phyloP scores from a whole-genome alignment of 306 rosid genomes.

The Crataegus laevigata region DNA sequence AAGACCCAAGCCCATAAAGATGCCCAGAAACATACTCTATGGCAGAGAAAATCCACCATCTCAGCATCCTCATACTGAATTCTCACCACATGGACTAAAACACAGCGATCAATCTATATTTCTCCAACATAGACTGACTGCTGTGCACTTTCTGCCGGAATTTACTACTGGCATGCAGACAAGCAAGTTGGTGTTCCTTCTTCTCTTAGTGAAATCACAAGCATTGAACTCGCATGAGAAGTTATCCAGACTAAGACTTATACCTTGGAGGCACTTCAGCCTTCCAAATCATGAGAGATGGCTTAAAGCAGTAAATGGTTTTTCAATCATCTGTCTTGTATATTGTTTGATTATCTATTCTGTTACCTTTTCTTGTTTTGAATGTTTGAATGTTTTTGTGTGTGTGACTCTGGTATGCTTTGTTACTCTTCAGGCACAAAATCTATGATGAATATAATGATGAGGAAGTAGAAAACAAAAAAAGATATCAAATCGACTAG shows the following conservation, averaged over 20 bases:
- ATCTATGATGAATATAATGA: slow-evolving; percentile 30
- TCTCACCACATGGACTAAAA: neutral
- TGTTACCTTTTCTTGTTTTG: neutral
- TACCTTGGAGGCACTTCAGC: neutral
- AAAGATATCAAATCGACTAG: slow-evolving; percentile 55
- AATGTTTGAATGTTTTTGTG: no score
- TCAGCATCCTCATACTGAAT: neutral
- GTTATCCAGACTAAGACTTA: neutral
- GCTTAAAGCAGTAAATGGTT: neutral
- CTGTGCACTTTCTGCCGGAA: no score
- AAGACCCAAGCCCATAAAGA: neutral
- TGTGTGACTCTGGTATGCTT: slow-evolving; percentile 11
- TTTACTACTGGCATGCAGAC: no score
- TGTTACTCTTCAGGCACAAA: slow-evolving; percentile 56
- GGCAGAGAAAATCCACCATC: neutral
- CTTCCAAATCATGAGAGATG: neutral
- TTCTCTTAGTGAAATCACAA: no score
- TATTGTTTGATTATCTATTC: neutral
- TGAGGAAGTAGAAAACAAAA: slow-evolving; percentile 62
- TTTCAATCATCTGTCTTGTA: neutral
- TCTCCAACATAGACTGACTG: no score
- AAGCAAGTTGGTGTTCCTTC: no score
- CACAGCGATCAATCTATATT: neutral
- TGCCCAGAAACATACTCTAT: neutral
- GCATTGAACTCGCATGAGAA: neutral